Evolutionary conservation across 2,329 filamentous ascomycete genomes (phyloP).

Genomic region (Cytospora piceae): DNA sequence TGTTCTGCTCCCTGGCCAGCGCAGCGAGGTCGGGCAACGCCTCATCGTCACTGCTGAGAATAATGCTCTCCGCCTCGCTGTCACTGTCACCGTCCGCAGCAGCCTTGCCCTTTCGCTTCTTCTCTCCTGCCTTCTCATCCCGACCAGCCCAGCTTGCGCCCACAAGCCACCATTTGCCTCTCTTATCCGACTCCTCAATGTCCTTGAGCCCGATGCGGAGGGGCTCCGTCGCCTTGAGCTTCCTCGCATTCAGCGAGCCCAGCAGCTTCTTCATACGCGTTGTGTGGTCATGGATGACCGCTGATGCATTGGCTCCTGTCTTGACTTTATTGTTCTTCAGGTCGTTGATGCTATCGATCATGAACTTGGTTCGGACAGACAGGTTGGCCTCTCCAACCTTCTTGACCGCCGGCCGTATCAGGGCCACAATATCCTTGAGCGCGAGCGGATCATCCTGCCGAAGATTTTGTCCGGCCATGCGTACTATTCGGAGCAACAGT

Average conservation of each 20-base stretch:
- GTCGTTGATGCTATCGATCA: slow-evolving; percentile 95
- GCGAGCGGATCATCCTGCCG: slow-evolving; percentile 86
- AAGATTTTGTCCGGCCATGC: slow-evolving; percentile 79
- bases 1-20: slow-evolving; percentile 78
- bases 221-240: slow-evolving; percentile 75
- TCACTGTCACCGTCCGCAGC: slow-evolving; percentile 40
- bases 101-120: slow-evolving; percentile 31
- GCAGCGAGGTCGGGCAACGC: slow-evolving; percentile 70
- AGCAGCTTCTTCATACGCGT: slow-evolving; percentile 88
- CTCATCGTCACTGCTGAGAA: slow-evolving; percentile 47
- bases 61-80: slow-evolving; percentile 39
- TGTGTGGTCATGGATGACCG: slow-evolving; percentile 78
- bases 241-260: slow-evolving; percentile 70
- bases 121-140: slow-evolving; percentile 28
- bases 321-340: slow-evolving; percentile 94
- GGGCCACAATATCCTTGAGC: slow-evolving; percentile 83
- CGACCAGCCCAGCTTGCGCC: slow-evolving; percentile 82
- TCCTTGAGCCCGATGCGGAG: slow-evolving; percentile 81
- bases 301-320: slow-evolving; percentile 70
- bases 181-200: slow-evolving; percentile 80
- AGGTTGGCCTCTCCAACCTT: slow-evolving; percentile 70
- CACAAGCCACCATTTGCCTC: slow-evolving; percentile 98
- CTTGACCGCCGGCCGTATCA: slow-evolving; percentile 73
- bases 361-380: slow-evolving; percentile 90
- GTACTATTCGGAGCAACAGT: slow-evolving; percentile 81